A percentile compares a stretch with the other conserved stretches of the same genome.
Conservation (phyloP, 257 asterid species). For the Fraxinus excelsior region DNA sequence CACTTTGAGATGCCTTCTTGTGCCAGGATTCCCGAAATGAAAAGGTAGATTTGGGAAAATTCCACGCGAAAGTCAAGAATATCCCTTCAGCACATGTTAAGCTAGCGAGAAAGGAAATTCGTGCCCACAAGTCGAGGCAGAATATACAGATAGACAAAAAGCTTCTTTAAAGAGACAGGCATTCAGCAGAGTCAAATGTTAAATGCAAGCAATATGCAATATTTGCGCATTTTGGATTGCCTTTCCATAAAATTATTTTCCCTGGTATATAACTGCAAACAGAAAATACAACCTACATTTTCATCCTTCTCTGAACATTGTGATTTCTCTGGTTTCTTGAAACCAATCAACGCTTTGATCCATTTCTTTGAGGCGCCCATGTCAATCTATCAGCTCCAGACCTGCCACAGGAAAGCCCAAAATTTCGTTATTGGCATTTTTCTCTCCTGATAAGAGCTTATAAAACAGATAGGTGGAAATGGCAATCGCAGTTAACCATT, state of each 20-base stretch:
- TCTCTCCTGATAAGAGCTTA: conserved; percentile 5
- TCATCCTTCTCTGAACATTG: conserved; percentile 55
- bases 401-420: conserved; percentile 39
- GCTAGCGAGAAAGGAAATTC: neutral
- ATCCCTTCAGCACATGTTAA: neutral
- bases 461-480: neutral
- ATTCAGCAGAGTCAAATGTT: neutral
- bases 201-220: neutral
- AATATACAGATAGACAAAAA: neutral
- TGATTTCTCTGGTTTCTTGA: conserved; percentile 65
- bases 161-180: neutral
- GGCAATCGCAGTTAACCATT: neutral
- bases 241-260: neutral
- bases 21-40: conserved; percentile 7
- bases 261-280: neutral
- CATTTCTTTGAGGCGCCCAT: conserved; percentile 91
- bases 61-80: neutral
- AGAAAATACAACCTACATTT: conserved; percentile 49
- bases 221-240: neutral
- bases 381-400: conserved; percentile 28
- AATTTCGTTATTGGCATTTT: neutral
- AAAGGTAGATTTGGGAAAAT: neutral
- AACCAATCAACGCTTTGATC: conserved; percentile 69
- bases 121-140: neutral
- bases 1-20: neutral